Percentiles rank a stretch among this genome's conserved stretches.
Evolutionary conservation across 257 asterid genomes (phyloP).

Genomic region (Rauvolfia tetraphylla): DNA sequence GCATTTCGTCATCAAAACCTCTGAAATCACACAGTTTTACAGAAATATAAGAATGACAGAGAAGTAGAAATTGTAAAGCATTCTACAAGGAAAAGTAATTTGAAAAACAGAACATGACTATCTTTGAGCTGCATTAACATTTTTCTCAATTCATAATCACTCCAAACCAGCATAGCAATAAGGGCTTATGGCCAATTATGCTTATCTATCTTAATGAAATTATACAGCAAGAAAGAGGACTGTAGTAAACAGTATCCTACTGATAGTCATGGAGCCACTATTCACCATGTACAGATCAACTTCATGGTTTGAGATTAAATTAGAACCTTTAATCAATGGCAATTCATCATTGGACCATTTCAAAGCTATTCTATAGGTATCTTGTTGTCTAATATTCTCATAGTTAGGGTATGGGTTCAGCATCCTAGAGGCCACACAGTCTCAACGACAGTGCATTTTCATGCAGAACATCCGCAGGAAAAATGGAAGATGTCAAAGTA

Average conservation of each 20-base stretch:
- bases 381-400: conserved; percentile 1
- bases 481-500: background rate
- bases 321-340: background rate
- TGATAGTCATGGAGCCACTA: background rate
- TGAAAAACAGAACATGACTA: background rate
- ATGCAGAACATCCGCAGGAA: background rate
- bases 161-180: background rate
- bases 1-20: conserved; percentile 97
- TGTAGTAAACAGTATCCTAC: background rate
- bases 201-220: background rate
- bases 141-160: background rate
- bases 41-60: background rate
- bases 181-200: background rate
- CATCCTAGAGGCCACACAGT: background rate
- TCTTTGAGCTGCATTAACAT: background rate
- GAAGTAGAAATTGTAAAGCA: background rate
- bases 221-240: background rate
- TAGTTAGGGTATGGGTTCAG: background rate
- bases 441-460: background rate
- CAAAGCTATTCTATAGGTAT: background rate
- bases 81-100: background rate
- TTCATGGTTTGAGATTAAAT: background rate
- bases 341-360: background rate
- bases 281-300: background rate
- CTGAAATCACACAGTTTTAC: conserved; percentile 37